These are phyloP conservation scores for Myriosclerotinia duriaeana DNA, from an alignment of 2,329 filamentous ascomycete species.

Conservation along the genomic window DNA sequence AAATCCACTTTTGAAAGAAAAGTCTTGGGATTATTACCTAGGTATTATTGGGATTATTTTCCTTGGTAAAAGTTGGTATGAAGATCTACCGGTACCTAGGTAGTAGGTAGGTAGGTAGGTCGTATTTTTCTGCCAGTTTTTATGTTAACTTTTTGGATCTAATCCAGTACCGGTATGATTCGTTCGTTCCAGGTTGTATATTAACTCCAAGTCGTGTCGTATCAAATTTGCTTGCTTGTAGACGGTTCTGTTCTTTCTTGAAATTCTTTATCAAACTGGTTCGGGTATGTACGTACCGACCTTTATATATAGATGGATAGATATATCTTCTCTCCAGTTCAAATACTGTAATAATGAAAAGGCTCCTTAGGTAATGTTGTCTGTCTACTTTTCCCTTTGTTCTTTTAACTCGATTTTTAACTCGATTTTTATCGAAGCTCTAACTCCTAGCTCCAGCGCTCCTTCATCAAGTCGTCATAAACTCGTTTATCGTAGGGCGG, in stretches of 20 bases:
- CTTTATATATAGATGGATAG: not conserved
- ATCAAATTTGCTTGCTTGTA: too few relatives aligned
- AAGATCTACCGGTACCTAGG: too few relatives aligned
- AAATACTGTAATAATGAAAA: not conserved
- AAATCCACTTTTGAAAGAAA: not conserved
- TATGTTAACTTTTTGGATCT: too few relatives aligned
- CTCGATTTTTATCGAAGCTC: too few relatives aligned
- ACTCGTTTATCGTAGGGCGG: conserved; percentile 8
- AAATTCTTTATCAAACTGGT: not conserved
- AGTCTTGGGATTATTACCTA: not conserved
- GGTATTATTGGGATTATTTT: too few relatives aligned
- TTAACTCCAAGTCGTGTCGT: too few relatives aligned
- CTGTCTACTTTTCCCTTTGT: not conserved
- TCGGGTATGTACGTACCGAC: not conserved
- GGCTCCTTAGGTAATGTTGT: not conserved
- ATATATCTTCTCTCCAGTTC: not conserved
- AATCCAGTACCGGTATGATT: not conserved
- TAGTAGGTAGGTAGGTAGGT: too few relatives aligned
- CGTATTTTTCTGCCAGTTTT: not conserved
- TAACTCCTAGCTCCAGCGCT: not conserved
- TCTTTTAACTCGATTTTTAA: not conserved
- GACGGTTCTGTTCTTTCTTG: too few relatives aligned
- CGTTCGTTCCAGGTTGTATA: too few relatives aligned
- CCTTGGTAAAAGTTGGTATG: too few relatives aligned
- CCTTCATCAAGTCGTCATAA: conserved; percentile 2